A percentile compares a stretch with the other conserved stretches of the same genome.
Evolutionary conservation across 257 asterid species (phyloP).

Genomic region (Ilex asprella): DNA sequence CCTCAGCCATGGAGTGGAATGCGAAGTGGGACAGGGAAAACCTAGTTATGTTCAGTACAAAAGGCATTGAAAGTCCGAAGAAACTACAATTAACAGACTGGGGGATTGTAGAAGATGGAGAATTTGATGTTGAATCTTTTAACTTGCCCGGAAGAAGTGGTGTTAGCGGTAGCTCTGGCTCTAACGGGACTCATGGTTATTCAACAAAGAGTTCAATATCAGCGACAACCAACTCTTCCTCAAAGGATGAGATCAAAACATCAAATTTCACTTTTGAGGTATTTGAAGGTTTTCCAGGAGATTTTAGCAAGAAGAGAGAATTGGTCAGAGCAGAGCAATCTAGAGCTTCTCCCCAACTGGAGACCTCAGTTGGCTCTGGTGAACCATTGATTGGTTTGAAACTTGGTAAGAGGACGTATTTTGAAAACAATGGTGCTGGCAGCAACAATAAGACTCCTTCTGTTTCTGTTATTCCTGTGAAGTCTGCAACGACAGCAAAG

Average conservation of each 20-base stretch:
- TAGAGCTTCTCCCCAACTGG: conserved; percentile 8
- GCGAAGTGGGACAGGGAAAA: conserved; percentile 75
- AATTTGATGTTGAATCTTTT: conserved; percentile 53
- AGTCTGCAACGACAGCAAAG: conserved; percentile 12
- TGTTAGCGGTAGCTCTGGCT: conserved; percentile 52
- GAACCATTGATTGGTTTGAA: conserved; percentile 28
- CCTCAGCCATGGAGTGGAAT: conserved; percentile 71
- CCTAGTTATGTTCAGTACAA: conserved; percentile 40
- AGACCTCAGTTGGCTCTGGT: conserved; percentile 6
- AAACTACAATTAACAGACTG: conserved; percentile 64
- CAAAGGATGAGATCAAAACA: conserved; percentile 33
- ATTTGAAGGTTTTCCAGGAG: conserved; percentile 28
- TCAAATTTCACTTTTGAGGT: conserved; percentile 42
- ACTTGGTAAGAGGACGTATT: conserved; percentile 26
- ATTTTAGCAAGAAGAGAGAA: conserved; percentile 13
- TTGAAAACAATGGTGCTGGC: conserved; percentile 1
- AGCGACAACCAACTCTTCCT: conserved; percentile 64
- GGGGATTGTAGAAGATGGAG: conserved; percentile 64
- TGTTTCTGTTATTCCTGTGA: conserved; percentile 7
- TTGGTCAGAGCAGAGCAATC: conserved; percentile 12
- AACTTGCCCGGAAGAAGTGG: conserved; percentile 53
- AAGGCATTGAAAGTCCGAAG: conserved; percentile 48
- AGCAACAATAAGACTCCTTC: background rate
- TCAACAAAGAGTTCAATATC: conserved; percentile 75
- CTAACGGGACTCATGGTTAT: conserved; percentile 59